A percentile compares a stretch with the other conserved stretches of the same genome.
Evolutionary conservation across 148 eudicot species (phyloP).

Genomic region (Bassia scoparia): DNA sequence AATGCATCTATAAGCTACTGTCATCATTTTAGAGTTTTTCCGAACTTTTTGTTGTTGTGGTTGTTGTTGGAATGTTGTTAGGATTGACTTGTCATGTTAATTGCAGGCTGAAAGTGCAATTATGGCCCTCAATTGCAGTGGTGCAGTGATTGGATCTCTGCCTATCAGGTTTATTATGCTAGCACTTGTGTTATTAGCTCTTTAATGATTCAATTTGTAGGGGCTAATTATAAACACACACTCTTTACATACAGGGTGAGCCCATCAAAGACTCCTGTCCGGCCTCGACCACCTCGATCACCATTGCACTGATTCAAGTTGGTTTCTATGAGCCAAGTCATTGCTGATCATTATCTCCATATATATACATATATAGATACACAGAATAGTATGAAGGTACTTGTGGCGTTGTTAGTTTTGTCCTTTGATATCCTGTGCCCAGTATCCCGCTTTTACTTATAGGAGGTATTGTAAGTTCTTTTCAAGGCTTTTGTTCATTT

Average conservation of each 20-base stretch:
- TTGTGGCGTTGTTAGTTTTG: conserved; percentile 37
- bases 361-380: conserved; percentile 31
- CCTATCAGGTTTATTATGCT: conserved; percentile 52
- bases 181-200: background rate
- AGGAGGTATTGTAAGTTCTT: conserved; percentile 26
- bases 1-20: background rate
- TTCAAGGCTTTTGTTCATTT: conserved; percentile 20
- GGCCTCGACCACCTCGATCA: conserved; percentile 39
- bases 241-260: conserved; percentile 33
- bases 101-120: conserved; percentile 83
- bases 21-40: background rate
- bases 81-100: background rate
- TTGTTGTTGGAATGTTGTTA: background rate
- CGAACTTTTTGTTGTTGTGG: background rate
- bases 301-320: conserved; percentile 26
- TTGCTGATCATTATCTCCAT: conserved; percentile 25
- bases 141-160: conserved; percentile 53
- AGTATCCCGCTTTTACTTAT: conserved; percentile 38
- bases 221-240: background rate
- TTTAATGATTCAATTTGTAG: background rate
- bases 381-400: conserved; percentile 46
- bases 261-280: conserved; percentile 47
- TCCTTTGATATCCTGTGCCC: conserved; percentile 36
- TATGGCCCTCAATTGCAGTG: conserved; percentile 69
- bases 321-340: conserved; percentile 8